Evolutionary conservation across 2,329 filamentous ascomycete genomes (phyloP), one percentile per base, ranked within the genome.

Genomic region (Sarocladiaceae sp.): DNA sequence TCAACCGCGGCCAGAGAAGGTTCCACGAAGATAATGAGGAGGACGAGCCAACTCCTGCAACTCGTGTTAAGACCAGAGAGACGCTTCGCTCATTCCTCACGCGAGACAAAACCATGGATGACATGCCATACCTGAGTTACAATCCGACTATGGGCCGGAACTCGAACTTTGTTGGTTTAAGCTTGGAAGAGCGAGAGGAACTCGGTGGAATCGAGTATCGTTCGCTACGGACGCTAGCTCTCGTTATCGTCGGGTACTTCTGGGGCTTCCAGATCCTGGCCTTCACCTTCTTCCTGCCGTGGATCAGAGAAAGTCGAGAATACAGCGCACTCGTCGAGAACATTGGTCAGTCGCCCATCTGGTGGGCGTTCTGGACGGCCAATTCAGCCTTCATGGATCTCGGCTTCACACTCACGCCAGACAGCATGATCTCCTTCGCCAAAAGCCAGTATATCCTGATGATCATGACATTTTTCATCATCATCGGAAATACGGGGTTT

Each of bases 191-290:
- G 64, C 80, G 93, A 52, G 90, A 98, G 59, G 93, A 98, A 63
- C 69, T 98, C 2, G 93, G 93, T 10, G 93, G 93, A 16, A 95
- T 98, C 50, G 93, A 98, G 62, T 98, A 98, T 58, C 83, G 93
- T 5, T 87, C 91, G 0, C 63, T 98, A 48, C 94, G 95, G 62
- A 88, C 88, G 2, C 67, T 98, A 39, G 86, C 87, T 1, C 60
- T 88, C 21, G 81, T 97, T 23, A 69, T 97, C 16, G 73, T 85
- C 3, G 69, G 67, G 6, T 98, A 97, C 63, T 96, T 85, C 57
- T 78, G 88, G 59, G 82, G 84, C 1, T 96, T 95, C 55, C 87
- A 89, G 55, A 55, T 90, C 2, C 69, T 96, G 3, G 88, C 83
- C 0, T 67, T 94, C 29, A 59, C 88, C 21, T 82, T 81, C 52